Evolutionary conservation across 2,329 filamentous ascomycete genomes (phyloP), one percentile per base, ranked within the genome.

Genomic region (Thermothelomyces thermophilus): DNA sequence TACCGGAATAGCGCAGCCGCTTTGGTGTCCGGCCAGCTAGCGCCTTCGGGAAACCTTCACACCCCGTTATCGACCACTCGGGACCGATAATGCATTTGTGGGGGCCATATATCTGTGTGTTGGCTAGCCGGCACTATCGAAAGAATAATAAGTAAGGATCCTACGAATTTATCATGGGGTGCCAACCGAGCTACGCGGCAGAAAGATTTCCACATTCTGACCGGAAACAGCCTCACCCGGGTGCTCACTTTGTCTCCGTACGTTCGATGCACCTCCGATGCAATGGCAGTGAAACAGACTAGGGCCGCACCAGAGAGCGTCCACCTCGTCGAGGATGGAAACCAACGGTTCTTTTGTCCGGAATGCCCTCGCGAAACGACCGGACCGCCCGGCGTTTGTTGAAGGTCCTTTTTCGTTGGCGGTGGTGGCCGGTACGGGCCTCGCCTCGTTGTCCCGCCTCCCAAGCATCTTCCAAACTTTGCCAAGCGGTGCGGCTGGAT

Each of bases 401-500:
- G 7, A 24, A 37, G 31, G 28, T 20, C 20, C 11, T 46, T 34
- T n/a, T n/a, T n/a, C n/a, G n/a, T n/a, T n/a, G 20, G 26, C 31
- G 41, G 41, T 41, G 19, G 37, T 39, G 37, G 43, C 43, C 43
- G 37, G 43, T 39, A 46, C 43, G 39, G n/a, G n/a, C n/a, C n/a
- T n/a, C n/a, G n/a, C n/a, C n/a, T n/a, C n/a, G n/a, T n/a, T n/a
- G 39, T 44, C 36, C 24, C 5, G 24, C 24, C 24, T 26, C 24
- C 24, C 5, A 35, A 14, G 6, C 16, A 35, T 35, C 13, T 10
- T 11, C 16, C 14, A 11, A 6, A 16, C 33, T n/a, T 40, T 53
- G 44, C 51, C 47, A 51, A 50, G 48, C 19, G 34, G 51, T 50
- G 51, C 39, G 46, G 50, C 50, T 52, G 42, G 50, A 17, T 7